Percentiles rank a stretch among this genome's conserved stretches.
phyloP scores from a whole-genome alignment of 805 yeast genomes.

The Starmerella bombicola region DNA sequence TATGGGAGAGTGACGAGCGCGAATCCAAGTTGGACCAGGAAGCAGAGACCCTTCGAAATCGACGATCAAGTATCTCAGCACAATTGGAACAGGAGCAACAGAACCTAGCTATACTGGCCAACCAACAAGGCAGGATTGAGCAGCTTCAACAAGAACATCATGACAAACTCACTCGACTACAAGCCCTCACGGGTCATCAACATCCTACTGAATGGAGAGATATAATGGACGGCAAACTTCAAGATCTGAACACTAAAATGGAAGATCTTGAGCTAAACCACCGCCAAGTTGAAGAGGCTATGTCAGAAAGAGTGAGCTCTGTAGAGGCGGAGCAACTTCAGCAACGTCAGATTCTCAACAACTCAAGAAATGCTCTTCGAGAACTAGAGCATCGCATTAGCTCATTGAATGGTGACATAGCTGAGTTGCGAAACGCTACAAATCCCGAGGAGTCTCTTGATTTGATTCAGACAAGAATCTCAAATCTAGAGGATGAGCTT shows the following conservation, averaged over 20 bases:
- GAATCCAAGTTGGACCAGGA: slow-evolving; percentile 3
- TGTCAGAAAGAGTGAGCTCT: slow-evolving; percentile 21
- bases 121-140: slow-evolving; percentile 15
- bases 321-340: slow-evolving; percentile 22
- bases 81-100: slow-evolving; percentile 4
- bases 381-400: slow-evolving; percentile 1
- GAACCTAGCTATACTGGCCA: slow-evolving; percentile 3
- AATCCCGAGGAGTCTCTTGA: not conserved
- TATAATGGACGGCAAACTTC: not conserved
- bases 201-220: slow-evolving; percentile 2
- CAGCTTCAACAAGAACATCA: slow-evolving; percentile 9
- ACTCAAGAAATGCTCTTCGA: slow-evolving; percentile 8
- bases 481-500: not conserved
- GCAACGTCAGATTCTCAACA: slow-evolving; percentile 18
- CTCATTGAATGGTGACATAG: not conserved
- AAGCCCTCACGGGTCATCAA: not conserved
- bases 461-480: not conserved
- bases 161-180: not conserved
- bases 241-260: slow-evolving; percentile 4
- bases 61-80: slow-evolving; percentile 23
- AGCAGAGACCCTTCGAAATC: slow-evolving; percentile 27
- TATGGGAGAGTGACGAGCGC: slow-evolving; percentile 4
- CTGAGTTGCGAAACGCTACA: not conserved
- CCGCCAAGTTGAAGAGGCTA: slow-evolving; percentile 28
- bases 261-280: slow-evolving; percentile 15